Percentiles rank a stretch among this genome's conserved stretches.
Conservation (phyloP, 495 filamentous ascomycete genomes). For the Entonaema liquescens region DNA sequence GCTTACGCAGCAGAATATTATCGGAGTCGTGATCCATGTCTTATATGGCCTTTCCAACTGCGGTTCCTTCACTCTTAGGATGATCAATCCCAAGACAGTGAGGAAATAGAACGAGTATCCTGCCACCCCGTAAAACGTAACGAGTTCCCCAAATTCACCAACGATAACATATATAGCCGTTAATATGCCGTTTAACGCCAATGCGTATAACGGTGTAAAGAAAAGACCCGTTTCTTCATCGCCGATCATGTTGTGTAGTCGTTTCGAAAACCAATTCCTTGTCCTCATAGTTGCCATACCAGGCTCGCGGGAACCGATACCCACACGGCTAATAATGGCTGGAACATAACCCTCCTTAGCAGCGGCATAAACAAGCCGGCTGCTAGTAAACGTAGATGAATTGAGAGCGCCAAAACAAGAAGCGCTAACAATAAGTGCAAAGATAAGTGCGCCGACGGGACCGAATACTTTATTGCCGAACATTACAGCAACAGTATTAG, state of each 20-base stretch:
- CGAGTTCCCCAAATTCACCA: constrained; percentile 88
- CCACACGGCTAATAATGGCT: constrained; percentile 81
- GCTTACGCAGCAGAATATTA: constrained; percentile 98
- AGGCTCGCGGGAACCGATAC: constrained; percentile 62
- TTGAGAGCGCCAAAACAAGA: constrained; percentile 94
- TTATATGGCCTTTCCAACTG: constrained; percentile 86
- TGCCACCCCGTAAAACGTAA: constrained; percentile 97
- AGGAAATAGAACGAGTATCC: constrained; percentile 97
- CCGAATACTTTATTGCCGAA: constrained; percentile 94
- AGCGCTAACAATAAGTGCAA: constrained; percentile 88
- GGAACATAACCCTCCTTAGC: constrained; percentile 97
- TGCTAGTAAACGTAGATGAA: constrained; percentile 91
- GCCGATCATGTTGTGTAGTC: constrained; percentile 66
- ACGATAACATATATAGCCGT: constrained; percentile 80
- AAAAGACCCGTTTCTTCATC: constrained; percentile 70
- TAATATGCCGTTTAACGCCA: constrained; percentile 78
- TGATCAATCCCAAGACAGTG: constrained; percentile 91
- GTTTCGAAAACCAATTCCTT: constrained; percentile 66
- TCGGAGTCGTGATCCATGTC: constrained; percentile 96
- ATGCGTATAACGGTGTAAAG: constrained; percentile 90
- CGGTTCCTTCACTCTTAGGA: constrained; percentile 89
- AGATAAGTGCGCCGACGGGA: constrained; percentile 77
- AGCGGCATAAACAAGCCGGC: constrained; percentile 90
- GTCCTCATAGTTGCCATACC: constrained; percentile 59
- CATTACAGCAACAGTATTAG: constrained; percentile 92